Evolutionary conservation across 495 filamentous ascomycete species (phyloP), one percentile per base, ranked within the genome.

Genomic region (Bryoglossum gracile): DNA sequence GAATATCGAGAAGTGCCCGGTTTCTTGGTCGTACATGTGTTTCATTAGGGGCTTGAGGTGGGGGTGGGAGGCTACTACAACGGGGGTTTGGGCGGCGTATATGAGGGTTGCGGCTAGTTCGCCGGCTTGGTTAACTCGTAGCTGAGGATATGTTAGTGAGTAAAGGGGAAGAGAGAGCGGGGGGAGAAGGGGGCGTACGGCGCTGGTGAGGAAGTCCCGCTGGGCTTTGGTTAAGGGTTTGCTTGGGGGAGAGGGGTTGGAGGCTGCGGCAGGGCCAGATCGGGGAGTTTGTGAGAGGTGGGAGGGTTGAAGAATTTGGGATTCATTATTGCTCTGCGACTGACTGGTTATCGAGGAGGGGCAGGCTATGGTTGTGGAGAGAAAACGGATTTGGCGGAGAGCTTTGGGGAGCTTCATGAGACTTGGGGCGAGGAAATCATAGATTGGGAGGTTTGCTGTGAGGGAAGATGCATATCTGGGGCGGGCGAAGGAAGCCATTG

Each of bases 1-100:
- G 80, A 98, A 98, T 42, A 79, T 88, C 11, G 68, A 59, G 51
- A 97, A 79, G 65, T 98, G 92, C 6, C 76, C 80, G 4, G 82
- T 87, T 71, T 98, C 92, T 63, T 98, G 92, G 56, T 91, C 87
- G 73, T 95, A 89, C 94, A 98, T 98, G 71, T 97, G 92, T 49
- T 84, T 80, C 86, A 98, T 95, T 14, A 96, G 67, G 0, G 86
- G 81, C 11, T 86, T 81, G 17, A 98, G 81, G 62, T 92, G 87
- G 0, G 91, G 89, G 60, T 98, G 83, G 0, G 78, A 71, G 40
- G 81, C 78, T 46, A 82, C 68, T 40, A 96, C 65, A 28, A 79
- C 65, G 24, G 87, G 84, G 4, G 74, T 88, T 65, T 94, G 88
- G 11, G 85, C 79, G 50, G 35, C 79, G 68, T 94, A 94, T 61